Base-by-base conservation (phyloP, 257 asterid genomes). In the Avicennia marina region DNA sequence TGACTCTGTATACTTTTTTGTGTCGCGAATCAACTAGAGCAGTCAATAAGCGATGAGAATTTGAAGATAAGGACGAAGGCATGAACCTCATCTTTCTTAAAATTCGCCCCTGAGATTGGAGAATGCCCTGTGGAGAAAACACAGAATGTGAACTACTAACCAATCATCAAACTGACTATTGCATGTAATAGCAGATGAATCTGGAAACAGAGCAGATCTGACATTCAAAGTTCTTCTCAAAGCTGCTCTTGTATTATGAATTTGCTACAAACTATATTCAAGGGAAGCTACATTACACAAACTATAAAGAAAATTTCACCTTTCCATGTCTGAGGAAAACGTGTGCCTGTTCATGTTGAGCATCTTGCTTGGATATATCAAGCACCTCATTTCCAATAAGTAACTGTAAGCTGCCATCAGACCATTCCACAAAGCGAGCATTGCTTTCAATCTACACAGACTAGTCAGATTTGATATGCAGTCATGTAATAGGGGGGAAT, bases 401-500 rank as follows among this genome's bases (percentile, higher is more conserved):
- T 64, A 93, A 73, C 79, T 93, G 99, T 55, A 84, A 66, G 80
- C 97, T 86, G 50, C 99, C 97, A 81, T 93, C 99, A 7, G 99
- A 89, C 99, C 99, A 93, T 60, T 83, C 90, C 78, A 93, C 99
- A 72, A 93, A 86, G 49, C 97, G 97, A 39, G 97, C 97, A 69
- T 93, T 93, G 84, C 97, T 93, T 76, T 93, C 96, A 58, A 80
- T 62, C 99, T 93, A 58, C 72, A 70, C 18, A n/a, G n/a, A 67
- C n/a, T n/a, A 40, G n/a, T 24, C 42, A 48, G 41, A 52, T 50
- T 11, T 55, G 36, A 41, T 16, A 54, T n/a, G n/a, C 16, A 60
- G 20, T n/a, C 57, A 52, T n/a, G n/a, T 4, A 26, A 19, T 24
- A 17, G 11, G 4, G 17, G 27, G 2, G 3, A 19, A 46, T 11